Conservation (phyloP, 768 basidiomycete genomes). For the Tulasnella sp. region DNA sequence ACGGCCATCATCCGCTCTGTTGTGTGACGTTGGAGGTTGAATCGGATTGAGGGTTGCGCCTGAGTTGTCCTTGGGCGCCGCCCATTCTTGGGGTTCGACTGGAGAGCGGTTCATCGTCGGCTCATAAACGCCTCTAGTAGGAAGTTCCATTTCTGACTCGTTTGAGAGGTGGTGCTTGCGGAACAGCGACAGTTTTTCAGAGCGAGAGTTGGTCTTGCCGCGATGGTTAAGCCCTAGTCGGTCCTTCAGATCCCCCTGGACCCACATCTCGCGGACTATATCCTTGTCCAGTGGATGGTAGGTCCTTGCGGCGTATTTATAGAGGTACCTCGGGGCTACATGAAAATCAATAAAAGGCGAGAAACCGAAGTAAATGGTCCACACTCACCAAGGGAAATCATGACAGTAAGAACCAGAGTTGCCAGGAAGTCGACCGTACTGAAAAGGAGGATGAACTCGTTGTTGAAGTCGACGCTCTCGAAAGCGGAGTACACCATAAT, state of each 20-base stretch:
- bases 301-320: slow-evolving; percentile 63
- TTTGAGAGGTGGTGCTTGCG: slow-evolving; percentile 8
- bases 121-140: slow-evolving; percentile 12
- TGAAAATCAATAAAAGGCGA: slow-evolving; percentile 25
- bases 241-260: slow-evolving; percentile 75
- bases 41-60: not conserved
- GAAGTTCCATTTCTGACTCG: slow-evolving; percentile 23
- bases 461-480: slow-evolving; percentile 61
- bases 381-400: slow-evolving; percentile 68
- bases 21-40: slow-evolving; percentile 14
- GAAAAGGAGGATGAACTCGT: slow-evolving; percentile 71
- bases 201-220: not conserved
- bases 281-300: slow-evolving; percentile 84
- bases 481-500: slow-evolving; percentile 84
- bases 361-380: not conserved
- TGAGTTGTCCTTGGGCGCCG: not conserved
- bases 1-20: not conserved
- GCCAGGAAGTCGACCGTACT: slow-evolving; percentile 81
- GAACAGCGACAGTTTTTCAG: slow-evolving; percentile 23
- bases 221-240: slow-evolving; percentile 54
- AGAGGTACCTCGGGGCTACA: slow-evolving; percentile 74
- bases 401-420: slow-evolving; percentile 62
- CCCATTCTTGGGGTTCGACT: not conserved
- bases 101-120: slow-evolving; percentile 12
- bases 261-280: slow-evolving; percentile 90